These are phyloP conservation scores for Pleurotus pulmonarius DNA, from an alignment of 768 basidiomycete genomes.

Conservation along the genomic window DNA sequence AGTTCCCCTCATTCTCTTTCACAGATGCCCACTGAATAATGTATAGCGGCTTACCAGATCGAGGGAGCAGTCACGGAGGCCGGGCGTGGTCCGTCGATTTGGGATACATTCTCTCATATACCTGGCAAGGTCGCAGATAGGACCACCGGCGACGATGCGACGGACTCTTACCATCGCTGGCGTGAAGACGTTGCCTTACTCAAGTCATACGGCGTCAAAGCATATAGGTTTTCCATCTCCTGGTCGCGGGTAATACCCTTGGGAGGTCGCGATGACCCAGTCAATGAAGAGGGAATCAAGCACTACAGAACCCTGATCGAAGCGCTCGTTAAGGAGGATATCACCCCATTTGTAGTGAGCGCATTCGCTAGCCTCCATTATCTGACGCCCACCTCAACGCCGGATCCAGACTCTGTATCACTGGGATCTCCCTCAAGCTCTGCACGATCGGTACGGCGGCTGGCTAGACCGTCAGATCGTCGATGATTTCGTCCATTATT, in stretches of 20 bases:
- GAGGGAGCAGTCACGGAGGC: conserved; percentile 59
- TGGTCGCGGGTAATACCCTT: conserved; percentile 72
- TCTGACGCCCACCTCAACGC: no score
- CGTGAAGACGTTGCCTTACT: conserved; percentile 62
- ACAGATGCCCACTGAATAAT: not conserved
- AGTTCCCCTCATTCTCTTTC: not conserved
- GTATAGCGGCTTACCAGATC: conserved; percentile 63
- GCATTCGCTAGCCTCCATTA: not conserved
- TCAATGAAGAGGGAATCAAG: conserved; percentile 62
- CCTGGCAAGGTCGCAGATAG: conserved; percentile 62
- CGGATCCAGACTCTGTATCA: conserved; percentile 58
- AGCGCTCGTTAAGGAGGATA: conserved; percentile 52
- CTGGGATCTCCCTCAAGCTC: conserved; percentile 74
- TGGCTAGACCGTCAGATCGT: conserved; percentile 70
- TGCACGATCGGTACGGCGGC: conserved; percentile 72
- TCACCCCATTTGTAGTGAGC: conserved; percentile 59
- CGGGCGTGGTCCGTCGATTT: conserved; percentile 63
- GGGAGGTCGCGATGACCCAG: conserved; percentile 56
- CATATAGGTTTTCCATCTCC: conserved; percentile 72
- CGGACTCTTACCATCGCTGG: conserved; percentile 66
- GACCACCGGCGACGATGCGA: conserved; percentile 60
- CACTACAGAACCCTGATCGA: conserved; percentile 69
- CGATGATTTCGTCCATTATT: conserved; percentile 60
- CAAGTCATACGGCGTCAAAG: conserved; percentile 58
- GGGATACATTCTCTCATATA: conserved; percentile 66